Evolutionary conservation across 2,329 filamentous ascomycete species (phyloP), one percentile per base, ranked within the genome.

Genomic region (Pseudogymnoascus sp.): DNA sequence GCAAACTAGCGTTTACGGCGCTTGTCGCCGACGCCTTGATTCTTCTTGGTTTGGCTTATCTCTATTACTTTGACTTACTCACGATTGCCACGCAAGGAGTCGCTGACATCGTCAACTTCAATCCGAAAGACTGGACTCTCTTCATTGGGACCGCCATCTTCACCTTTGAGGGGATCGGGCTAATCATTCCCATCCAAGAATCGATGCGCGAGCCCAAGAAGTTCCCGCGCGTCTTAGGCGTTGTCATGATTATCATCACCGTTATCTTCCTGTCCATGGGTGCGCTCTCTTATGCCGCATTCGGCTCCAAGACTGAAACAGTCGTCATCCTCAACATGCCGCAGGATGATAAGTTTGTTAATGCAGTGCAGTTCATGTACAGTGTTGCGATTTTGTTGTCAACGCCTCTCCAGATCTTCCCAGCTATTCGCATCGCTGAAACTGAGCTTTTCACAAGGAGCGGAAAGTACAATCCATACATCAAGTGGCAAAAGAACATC

Each of bases 401-500:
- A 34, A 99, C 94, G 0, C 94, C 94, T 5, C 77, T 99, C 61
- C 95, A 99, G 71, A 92, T 99, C 66, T 99, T 97, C 79, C 94
- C 94, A 0, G 94, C 94, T 41, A 97, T 99, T 69, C 88, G 92
- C 70, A 99, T 99, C 69, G 90, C 90, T 33, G 92, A 95, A 74
- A 96, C 95, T 67, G 90, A 91, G 65, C 79, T 97, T 5, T 99
- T 97, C 73, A 95, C 89, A 21, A 82, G 88, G 70, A 96, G 91
- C 63, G 92, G 94, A 67, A 99, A 99, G 75, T 96, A 96, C 76
- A 96, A 97, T 71, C 92, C 91, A 0, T 94, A 90, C 71, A 95
- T 99, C 78, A 99, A 99, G 77, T 99, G 94, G 94, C 89, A 97
- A 80, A 99, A 99, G 84, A 99, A 99, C 67, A 77, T 88, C 33